Percentiles rank a stretch among this genome's conserved stretches.
These are phyloP conservation scores for Rhodamnia argentea DNA, from an alignment of 345 rosid species.

Conservation along the genomic window DNA sequence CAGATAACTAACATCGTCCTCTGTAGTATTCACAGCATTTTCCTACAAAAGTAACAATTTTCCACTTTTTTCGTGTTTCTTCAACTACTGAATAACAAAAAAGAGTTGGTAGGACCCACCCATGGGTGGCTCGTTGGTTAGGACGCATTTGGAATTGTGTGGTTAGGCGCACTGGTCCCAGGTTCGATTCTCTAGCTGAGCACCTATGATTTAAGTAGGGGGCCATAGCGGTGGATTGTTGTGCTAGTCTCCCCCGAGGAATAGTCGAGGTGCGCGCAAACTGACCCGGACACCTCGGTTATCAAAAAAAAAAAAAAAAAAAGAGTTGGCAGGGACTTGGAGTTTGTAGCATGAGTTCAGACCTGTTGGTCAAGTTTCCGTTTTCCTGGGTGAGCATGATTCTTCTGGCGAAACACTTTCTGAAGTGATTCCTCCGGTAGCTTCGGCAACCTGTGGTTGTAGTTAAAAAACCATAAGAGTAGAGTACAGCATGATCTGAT, in stretches of 20 bases:
- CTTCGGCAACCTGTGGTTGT: slow-evolving; percentile 14
- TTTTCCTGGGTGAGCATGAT: slow-evolving; percentile 1
- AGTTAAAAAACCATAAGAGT: background rate
- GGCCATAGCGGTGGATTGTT: too few species aligned
- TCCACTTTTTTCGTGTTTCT: background rate
- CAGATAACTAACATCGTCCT: slow-evolving; percentile 6
- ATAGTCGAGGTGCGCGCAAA: too few species aligned
- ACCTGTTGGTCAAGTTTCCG: slow-evolving; percentile 25
- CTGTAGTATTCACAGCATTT: background rate
- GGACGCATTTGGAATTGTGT: too few species aligned
- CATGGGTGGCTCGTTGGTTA: too few species aligned
- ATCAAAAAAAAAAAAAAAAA: too few species aligned
- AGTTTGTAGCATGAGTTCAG: background rate
- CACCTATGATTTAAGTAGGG: too few species aligned
- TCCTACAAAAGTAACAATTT: background rate
- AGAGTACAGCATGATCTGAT: background rate
- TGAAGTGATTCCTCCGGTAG: background rate
- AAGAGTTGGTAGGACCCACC: background rate
- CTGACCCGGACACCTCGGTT: too few species aligned
- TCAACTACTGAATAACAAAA: background rate
- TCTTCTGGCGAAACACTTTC: background rate
- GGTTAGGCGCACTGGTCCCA: too few species aligned
- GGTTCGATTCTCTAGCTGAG: too few species aligned
- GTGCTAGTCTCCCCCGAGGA: too few species aligned
- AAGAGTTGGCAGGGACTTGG: background rate